Conservation (phyloP, 2,329 filamentous ascomycete species). For the Seiridium cupressi region DNA sequence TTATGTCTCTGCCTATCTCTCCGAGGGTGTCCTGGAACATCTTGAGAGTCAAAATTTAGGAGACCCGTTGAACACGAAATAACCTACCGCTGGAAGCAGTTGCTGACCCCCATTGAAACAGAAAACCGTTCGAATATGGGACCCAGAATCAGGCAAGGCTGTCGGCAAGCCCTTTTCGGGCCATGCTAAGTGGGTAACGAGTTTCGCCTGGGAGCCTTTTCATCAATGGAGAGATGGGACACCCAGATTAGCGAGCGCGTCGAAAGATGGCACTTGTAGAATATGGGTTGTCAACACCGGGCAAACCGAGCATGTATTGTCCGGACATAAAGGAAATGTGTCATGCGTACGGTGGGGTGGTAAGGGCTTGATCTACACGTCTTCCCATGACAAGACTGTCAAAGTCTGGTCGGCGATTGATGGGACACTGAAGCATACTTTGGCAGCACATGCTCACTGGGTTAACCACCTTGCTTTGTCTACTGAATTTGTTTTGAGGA, state of each 20-base stretch:
- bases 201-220: slow-evolving; percentile 89
- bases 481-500: slow-evolving; percentile 85
- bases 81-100: too few species aligned
- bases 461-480: slow-evolving; percentile 94
- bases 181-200: slow-evolving; percentile 86
- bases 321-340: slow-evolving; percentile 77
- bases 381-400: slow-evolving; percentile 87
- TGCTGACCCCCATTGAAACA: too few species aligned
- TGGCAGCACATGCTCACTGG: slow-evolving; percentile 86
- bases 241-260: slow-evolving; percentile 79
- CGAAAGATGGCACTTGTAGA: slow-evolving; percentile 84
- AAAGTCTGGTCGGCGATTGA: slow-evolving; percentile 83
- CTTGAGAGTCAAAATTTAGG: too few species aligned
- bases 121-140: slow-evolving; percentile 79
- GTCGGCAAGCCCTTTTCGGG: slow-evolving; percentile 74
- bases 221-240: slow-evolving; percentile 75
- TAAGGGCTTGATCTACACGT: slow-evolving; percentile 78
- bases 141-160: slow-evolving; percentile 75
- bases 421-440: slow-evolving; percentile 76
- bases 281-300: slow-evolving; percentile 83
- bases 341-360: slow-evolving; percentile 95
- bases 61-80: too few species aligned
- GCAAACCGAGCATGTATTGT: slow-evolving; percentile 76
- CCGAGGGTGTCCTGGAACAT: too few species aligned
- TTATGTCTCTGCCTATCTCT: too few species aligned